Base-by-base conservation (phyloP, 768 basidiomycete genomes). In the Boletellus emodensis region DNA sequence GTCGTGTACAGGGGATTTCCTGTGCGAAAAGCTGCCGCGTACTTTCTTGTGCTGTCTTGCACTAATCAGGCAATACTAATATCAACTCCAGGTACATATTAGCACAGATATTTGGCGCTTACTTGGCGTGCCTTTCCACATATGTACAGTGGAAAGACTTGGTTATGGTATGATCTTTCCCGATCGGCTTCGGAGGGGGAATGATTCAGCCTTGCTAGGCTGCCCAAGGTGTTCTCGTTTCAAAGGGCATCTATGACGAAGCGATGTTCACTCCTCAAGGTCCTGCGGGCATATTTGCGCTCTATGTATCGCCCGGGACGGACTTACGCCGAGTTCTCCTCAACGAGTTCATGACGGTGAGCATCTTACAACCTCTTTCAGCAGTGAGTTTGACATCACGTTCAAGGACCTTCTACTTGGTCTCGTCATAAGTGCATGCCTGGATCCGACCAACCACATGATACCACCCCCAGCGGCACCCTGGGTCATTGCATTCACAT, bases 21-120 rank as follows among this genome's bases (percentile, higher is more conserved):
- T 2, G 46, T 64, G 12, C 46, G 61, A 40, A 85, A 82, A 49
- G 83, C 77, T 4, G 40, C 68, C 24, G 68, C 78, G 84, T 83
- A 36, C 51, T 69, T 59, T n/a, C 15, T 12, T 37, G 13, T 53
- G 54, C 54, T 50, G 45, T 36, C 50, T 42, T 40, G 10, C 58
- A 4, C 8, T 10, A 8, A 1, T 32, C 4, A 32, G 13, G 18
- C 35, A 38, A 47, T 32, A 53, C 60, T 38, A 55, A 69, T 33
- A 17, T 30, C 14, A 10, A 42, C 32, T n/a, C 10, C 20, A 85
- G 84, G 65, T 87, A 85, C 59, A 83, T 87, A 51, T 37, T 77
- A 12, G 78, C 83, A 0, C 87, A 90, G 60, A 74, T 85, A 53
- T 54, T 85, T 4, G 87, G 85, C 5, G 81, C 75, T 12, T 85